Evolutionary conservation across 78 protist genomes (phyloP), one percentile per base, ranked within the genome.

Genomic region (Monosiga brevicollis): DNA sequence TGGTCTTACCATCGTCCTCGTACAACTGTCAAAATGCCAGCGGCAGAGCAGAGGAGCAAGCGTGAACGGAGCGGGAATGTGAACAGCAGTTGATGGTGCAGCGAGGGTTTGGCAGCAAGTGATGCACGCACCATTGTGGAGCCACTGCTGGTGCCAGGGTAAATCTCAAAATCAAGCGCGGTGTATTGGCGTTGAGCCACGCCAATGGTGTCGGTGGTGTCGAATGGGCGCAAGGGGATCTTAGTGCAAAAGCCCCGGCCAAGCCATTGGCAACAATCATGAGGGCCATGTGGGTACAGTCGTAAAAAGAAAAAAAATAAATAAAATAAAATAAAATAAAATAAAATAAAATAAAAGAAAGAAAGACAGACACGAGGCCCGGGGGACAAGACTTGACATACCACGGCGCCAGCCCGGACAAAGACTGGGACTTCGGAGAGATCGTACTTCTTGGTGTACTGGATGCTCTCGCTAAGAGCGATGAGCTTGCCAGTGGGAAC

Each of bases 1-100:
- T 0, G n/a, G 83, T 40, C 73, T 0, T 38, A n/a, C 87, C 87
- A 74, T 83, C 79, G 36, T 88, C 91, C 74, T 88, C 91, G 80
- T 83, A 83, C 76, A 88, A 6, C 62, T 49, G 62, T 49, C 29
- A 6, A 26, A 54, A 2, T 24, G 42, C 41, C n/a, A n/a, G n/a
- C n/a, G n/a, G n/a, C n/a, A n/a, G n/a, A n/a, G n/a, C n/a, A n/a
- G n/a, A n/a, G n/a, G n/a, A n/a, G n/a, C n/a, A n/a, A n/a, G n/a
- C n/a, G n/a, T n/a, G n/a, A n/a, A n/a, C n/a, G n/a, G 29, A 20
- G 62, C 62, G 62, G 6, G 62, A 20, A 49, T 15, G 62, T 49
- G 62, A 15, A 49, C 29, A 49, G 62, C 6, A 15, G 62, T 49
- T 49, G 62, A 15, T 6, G 29, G 15, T 49, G 62, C 62, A 6